phyloP scores from a whole-genome alignment of 805 yeast species.

The Saturnispora quitensis region DNA sequence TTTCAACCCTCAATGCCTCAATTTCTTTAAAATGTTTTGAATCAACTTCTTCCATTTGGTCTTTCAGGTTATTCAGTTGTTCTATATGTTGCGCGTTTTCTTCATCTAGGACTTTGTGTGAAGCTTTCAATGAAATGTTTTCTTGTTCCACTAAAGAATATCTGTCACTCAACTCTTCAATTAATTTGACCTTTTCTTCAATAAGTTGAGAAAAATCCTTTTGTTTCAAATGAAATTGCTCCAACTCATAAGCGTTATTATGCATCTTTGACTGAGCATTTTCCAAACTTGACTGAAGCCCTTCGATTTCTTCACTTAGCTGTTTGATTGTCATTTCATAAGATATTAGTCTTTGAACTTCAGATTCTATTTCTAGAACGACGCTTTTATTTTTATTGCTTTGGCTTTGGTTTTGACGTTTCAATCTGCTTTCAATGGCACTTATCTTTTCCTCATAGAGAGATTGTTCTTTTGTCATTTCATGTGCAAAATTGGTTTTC shows the following conservation, averaged over 20 bases:
- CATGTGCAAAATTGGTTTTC: slow-evolving; percentile 1
- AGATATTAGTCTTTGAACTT: slow-evolving; percentile 1
- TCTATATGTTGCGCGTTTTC: background rate
- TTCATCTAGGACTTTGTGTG: background rate
- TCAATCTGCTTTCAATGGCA: background rate
- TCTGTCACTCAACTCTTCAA: background rate
- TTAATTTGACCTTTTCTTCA: background rate
- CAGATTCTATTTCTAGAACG: background rate
- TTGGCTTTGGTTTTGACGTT: background rate
- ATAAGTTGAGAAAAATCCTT: background rate
- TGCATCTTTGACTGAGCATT: background rate
- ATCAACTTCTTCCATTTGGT: background rate
- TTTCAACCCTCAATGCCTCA: background rate
- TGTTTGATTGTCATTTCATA: slow-evolving; percentile 6
- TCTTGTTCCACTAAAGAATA: background rate
- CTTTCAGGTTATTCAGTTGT: background rate
- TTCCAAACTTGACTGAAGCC: background rate
- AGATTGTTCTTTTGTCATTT: background rate
- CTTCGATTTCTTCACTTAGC: slow-evolving; percentile 6
- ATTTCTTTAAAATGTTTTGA: background rate
- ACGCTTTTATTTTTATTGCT: background rate
- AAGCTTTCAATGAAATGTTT: background rate
- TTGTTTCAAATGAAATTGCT: background rate
- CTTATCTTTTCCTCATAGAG: background rate
- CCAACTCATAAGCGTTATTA: background rate